Base-by-base conservation (phyloP, 2,329 filamentous ascomycete species). In the Aspergillus eucalypticola region DNA sequence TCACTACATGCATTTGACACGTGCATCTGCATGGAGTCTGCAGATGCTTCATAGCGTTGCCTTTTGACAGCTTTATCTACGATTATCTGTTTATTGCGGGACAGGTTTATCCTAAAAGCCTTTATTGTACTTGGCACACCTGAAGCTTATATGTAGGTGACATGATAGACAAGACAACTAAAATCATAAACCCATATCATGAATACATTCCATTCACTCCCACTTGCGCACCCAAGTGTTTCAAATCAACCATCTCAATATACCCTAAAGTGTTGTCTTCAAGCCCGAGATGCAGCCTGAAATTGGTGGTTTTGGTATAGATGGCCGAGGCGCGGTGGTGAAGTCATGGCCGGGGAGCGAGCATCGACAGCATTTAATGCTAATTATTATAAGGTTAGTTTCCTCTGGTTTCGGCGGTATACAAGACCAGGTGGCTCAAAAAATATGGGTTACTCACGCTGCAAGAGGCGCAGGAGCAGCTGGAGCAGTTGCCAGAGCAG, bases 401-500 rank as follows among this genome's bases (percentile, higher is more conserved):
- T 5, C 5, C 15, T 10, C n/a, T 35, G 7, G 7, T 17, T 27
- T 1, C 21, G 5, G 10, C 11, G 7, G 7, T 17, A 13, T 15
- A 15, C 8, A 21, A 15, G 11, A n/a, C n/a, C 5, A 21, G 10
- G 29, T 27, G 25, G 27, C 15, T 32, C 15, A 11, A 32, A n/a
- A n/a, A 23, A 6, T 8, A 44, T 2, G 53, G 53, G 21, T 32
- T n/a, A 55, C 57, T 42, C 32, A 60, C 58, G 44, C 46, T 60
- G 53, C 58, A 60, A 23, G 58, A 56, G 35, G 52, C 25, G 58
- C 58, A 60, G 32, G 58, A 56, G 46, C 58, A 60, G 58, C 52
- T 60, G 29, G 58, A 35, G 58, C 58, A 60, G 58, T 60, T 56
- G 32, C 58, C 58, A 21, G 42, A 49, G 58, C 58, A 60, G 58